Evolutionary conservation across 2,329 filamentous ascomycete genomes (phyloP), one percentile per base, ranked within the genome.

Genomic region (Alternaria angustiovoidea): DNA sequence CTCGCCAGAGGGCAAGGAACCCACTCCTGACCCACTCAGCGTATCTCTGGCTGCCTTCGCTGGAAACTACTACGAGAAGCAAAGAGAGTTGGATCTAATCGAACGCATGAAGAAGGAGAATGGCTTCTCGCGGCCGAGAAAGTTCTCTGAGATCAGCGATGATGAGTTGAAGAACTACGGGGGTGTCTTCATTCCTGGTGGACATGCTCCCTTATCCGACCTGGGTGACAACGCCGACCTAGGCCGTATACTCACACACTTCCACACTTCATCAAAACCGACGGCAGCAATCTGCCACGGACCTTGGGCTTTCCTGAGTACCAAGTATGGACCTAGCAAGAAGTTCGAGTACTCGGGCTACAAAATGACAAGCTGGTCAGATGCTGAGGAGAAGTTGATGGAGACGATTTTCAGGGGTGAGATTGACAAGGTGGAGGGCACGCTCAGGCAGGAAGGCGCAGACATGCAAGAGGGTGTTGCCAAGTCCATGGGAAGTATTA

Each of bases 281-380:
- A 83, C 81, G 0, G 81, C 80, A 1, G 78, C 76, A 3, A 78
- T 83, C n/a, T 83, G 81, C 39, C 81, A 84, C 54, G 82, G 82
- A 1, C 81, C 81, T 0, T 82, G 79, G 65, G 82, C 80, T 1
- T 75, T 83, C 38, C 57, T 84, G 14, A 80, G 76, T 5, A 83
- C 81, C 0, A 80, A 79, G 63, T 62, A 67, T 16, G 73, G 67
- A 0, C 78, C 75, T 0, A 58, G 69, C 30, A 68, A 69, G 58
- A 68, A 73, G 30, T 83, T 83, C 51, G 78, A 75, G 24, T 83
- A 83, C 59, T 78, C 80, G 42, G 81, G 80, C 16, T 83, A 83
- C 61, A 77, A 79, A 64, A 77, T 83, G 32, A 83, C 80, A 1
- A 76, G 74, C 38, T 83, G 80, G 76, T 81, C 79, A 42, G 80